Base-by-base conservation (phyloP, 2,329 filamentous ascomycete genomes). In the Aspergillus ochraceus region DNA sequence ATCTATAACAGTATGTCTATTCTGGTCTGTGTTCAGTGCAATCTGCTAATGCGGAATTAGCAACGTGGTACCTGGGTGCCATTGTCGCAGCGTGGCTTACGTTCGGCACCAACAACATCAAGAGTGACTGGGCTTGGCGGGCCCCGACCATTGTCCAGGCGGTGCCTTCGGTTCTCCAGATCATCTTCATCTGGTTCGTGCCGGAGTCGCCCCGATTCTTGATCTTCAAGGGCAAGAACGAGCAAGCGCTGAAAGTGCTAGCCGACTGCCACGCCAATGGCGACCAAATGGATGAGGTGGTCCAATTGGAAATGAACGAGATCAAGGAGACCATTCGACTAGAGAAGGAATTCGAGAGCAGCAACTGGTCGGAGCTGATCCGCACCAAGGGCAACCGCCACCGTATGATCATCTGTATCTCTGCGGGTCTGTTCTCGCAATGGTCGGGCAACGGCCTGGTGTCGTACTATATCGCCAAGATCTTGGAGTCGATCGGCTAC, bases 131-230 rank as follows among this genome's bases (percentile, higher is more conserved):
- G 81, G 71, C 73, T 3, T 79, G 76, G 81, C 71, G 81, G 45
- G 71, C 81, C 32, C 81, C 81, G 0, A 76, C 77, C 8, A 68
- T 73, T 2, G 88, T 88, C 67, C 86, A 90, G 68, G 88, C 87
- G 20, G 69, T 86, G 0, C 85, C 86, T 0, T 80, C 88, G 0
- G 61, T 88, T 2, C 58, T 83, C 1, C 78, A 89, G 2, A 74
- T 88, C 49, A 66, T 67, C 0, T 70, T 80, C 6, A 81, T 88
- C 22, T 86, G 84, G 81, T 84, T 87, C 72, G 86, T 90, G 66
- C 88, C 87, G 0, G 88, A 90, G 63, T 87, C 84, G 0, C 87
- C 87, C 0, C 79, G 88, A 0, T 90, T 65, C 53, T 60, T 68
- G 39, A 69, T 75, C 53, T 70, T 67, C 22, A 72, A 71, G 49